Evolutionary conservation across 331 rosid species (phyloP), one percentile per base, ranked within the genome.

Genomic region (Erythrophleum ivorense): DNA sequence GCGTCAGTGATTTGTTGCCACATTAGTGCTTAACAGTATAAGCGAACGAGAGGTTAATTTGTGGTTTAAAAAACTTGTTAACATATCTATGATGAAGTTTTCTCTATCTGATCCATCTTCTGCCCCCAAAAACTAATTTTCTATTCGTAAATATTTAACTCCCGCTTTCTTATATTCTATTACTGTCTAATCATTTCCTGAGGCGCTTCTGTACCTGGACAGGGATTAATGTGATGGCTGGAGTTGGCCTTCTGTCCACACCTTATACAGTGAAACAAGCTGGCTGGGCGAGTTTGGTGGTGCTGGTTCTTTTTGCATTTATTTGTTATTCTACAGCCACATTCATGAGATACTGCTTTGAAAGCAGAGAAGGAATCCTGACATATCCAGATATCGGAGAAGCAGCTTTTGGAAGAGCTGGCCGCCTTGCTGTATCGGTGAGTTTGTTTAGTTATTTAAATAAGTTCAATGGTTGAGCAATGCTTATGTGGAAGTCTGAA

Each of bases 311-410:
- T 50, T 94, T 92, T 78, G 97, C 94, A 58, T 81, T 89, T 55
- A 68, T 91, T 10, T 92, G 98, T 82, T 92, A 88, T 83, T 92
- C 92, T 83, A 94, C 98, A 2, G 97, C 95, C 75, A 84, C 89
- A 3, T 95, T 94, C 66, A 92, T 94, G 98, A 91, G 71, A 82
- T 80, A 81, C 84, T 94, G 98, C 85, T 91, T 94, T 71, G 90
- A 94, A 85, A 90, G 89, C 88, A 89, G 78, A 84, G 91, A 91
- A 80, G 94, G 95, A 2, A 84, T 94, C 69, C 21, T 81, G 45
- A 86, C 88, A 74, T 94, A 92, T 82, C 98, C 95, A 49, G 98
- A 94, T 84, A 82, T 94, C 82, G 97, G 97, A 88, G 91, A 94
- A 88, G 97, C 97, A 71, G 98, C 97, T 46, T 94, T 88, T 60